These are phyloP conservation scores for Pseudogymnoascus sp. DNA, from an alignment of 2,329 filamentous ascomycete species.

Conservation along the genomic window DNA sequence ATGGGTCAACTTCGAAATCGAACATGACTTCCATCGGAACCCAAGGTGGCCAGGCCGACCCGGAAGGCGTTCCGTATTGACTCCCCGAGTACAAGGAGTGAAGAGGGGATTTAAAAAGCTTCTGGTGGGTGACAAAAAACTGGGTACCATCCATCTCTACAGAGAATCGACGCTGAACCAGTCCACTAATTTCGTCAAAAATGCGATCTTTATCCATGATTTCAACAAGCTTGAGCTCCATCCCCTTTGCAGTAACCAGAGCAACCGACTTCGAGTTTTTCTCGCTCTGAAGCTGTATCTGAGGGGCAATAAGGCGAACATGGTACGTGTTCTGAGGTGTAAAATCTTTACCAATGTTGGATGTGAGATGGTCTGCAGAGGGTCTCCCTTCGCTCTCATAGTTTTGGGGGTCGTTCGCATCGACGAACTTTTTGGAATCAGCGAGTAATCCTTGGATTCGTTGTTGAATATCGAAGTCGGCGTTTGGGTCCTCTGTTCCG, in stretches of 20 bases:
- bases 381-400: slow-evolving; percentile 28
- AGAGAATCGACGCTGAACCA: slow-evolving; percentile 89
- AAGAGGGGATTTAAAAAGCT: slow-evolving; percentile 76
- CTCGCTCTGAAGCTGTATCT: slow-evolving; percentile 96
- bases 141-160: slow-evolving; percentile 96
- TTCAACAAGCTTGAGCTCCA: slow-evolving; percentile 95
- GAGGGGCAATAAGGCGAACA: slow-evolving; percentile 86
- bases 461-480: slow-evolving; percentile 63
- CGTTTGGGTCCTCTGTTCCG: slow-evolving; percentile 26
- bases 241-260: slow-evolving; percentile 90
- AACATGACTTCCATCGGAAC: slow-evolving; percentile 98
- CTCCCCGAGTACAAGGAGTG: slow-evolving; percentile 92
- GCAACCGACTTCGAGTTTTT: slow-evolving; percentile 97
- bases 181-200: slow-evolving; percentile 84
- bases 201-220: slow-evolving; percentile 96
- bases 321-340: slow-evolving; percentile 90
- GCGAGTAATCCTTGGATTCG: slow-evolving; percentile 78
- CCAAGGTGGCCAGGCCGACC: slow-evolving; percentile 94
- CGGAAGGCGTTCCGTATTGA: slow-evolving; percentile 76
- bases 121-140: slow-evolving; percentile 94
- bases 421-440: slow-evolving; percentile 76
- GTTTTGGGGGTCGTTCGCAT: slow-evolving; percentile 49
- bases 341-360: slow-evolving; percentile 81
- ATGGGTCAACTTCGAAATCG: slow-evolving; percentile 86
- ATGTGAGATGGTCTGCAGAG: slow-evolving; percentile 56